These are phyloP conservation scores for Vickermania ingenoplastis DNA, from an alignment of 208 protist genomes.

Conservation along the genomic window DNA sequence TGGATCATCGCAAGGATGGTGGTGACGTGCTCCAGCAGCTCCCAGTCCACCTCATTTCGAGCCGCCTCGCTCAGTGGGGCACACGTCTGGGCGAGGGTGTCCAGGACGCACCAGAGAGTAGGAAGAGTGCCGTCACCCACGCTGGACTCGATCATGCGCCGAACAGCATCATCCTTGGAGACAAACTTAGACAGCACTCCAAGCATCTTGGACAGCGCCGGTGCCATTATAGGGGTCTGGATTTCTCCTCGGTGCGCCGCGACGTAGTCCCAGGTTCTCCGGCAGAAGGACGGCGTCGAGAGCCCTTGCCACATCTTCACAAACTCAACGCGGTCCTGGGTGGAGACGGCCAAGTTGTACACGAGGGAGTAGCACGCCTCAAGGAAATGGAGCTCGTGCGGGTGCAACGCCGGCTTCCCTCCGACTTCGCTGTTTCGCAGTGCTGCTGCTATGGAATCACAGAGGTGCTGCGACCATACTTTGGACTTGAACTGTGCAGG, in stretches of 20 bases:
- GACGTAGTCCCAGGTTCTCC: background rate
- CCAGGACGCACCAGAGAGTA: background rate
- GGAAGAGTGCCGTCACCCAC: background rate
- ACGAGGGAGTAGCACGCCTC: slow-evolving; percentile 3
- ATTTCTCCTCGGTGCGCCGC: background rate
- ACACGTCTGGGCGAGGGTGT: background rate
- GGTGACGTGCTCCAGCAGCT: slow-evolving; percentile 8
- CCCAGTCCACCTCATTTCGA: background rate
- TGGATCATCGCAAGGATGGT: slow-evolving; percentile 8
- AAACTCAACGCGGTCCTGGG: background rate
- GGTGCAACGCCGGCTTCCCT: background rate
- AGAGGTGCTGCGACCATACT: background rate
- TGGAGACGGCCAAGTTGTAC: background rate
- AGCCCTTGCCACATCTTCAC: background rate
- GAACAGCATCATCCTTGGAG: background rate
- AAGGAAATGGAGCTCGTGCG: background rate
- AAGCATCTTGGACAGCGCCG: slow-evolving; percentile 1
- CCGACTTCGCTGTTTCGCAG: background rate
- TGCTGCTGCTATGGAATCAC: background rate
- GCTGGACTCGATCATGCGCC: background rate
- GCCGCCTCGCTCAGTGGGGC: background rate
- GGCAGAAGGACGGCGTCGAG: background rate
- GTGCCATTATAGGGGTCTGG: background rate
- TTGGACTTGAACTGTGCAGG: background rate
- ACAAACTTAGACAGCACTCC: slow-evolving; percentile 1